Percentiles rank a stretch among this genome's conserved stretches.
phyloP scores from a whole-genome alignment of 2,329 filamentous ascomycete genomes.

The Ophiostoma australiae region DNA sequence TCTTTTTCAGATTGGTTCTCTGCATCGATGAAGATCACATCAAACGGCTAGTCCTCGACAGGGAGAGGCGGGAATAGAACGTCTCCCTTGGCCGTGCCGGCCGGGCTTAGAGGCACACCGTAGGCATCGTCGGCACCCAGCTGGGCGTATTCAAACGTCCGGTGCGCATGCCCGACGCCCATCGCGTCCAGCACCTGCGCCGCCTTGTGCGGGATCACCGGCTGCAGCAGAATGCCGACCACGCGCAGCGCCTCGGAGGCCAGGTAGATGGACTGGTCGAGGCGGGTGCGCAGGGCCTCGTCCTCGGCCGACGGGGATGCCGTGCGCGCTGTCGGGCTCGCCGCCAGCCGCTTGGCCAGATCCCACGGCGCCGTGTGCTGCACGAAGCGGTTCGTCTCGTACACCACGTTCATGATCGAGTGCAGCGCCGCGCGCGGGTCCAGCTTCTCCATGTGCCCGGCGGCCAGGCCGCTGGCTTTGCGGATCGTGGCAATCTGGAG shows the following conservation, averaged over 20 bases:
- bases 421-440: conserved; percentile 63
- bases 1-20: neutral
- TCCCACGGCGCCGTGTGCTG: conserved; percentile 65
- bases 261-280: conserved; percentile 62
- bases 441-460: conserved; percentile 56
- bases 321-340: conserved; percentile 34
- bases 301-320: conserved; percentile 30
- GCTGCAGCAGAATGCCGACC: conserved; percentile 77
- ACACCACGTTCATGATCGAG: conserved; percentile 57
- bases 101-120: conserved; percentile 46
- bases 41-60: conserved; percentile 36
- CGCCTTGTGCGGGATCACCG: conserved; percentile 81
- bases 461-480: conserved; percentile 40
- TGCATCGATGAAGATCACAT: neutral
- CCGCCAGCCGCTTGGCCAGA: conserved; percentile 61
- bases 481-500: conserved; percentile 19
- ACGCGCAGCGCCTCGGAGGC: conserved; percentile 73
- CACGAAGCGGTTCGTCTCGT: conserved; percentile 65
- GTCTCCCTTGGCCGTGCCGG: conserved; percentile 35
- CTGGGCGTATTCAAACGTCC: conserved; percentile 58
- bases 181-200: conserved; percentile 68
- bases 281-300: conserved; percentile 35
- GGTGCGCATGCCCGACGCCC: conserved; percentile 59
- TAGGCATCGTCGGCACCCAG: conserved; percentile 65
- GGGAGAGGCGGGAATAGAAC: conserved; percentile 51